These are phyloP conservation scores for Asterophora parasitica DNA, from an alignment of 768 basidiomycete genomes.

Conservation along the genomic window DNA sequence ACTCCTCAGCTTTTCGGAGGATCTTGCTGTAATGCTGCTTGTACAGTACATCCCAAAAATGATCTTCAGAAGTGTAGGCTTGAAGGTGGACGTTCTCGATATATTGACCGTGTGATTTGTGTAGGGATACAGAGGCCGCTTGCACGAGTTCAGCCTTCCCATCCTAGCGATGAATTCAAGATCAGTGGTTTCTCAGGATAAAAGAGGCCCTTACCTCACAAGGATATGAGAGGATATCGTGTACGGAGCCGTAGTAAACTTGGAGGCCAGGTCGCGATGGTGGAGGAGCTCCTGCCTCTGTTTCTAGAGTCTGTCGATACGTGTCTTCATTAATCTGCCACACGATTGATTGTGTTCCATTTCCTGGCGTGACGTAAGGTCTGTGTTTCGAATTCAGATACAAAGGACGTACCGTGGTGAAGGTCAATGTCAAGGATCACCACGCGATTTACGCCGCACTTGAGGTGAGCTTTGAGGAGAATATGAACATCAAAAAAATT, in stretches of 20 bases:
- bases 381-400: neutral
- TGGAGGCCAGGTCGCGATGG: slow-evolving; percentile 42
- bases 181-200: neutral
- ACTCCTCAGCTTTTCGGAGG: slow-evolving; percentile 63
- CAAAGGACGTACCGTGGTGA: slow-evolving; percentile 59
- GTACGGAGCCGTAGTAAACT: slow-evolving; percentile 88
- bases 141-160: slow-evolving; percentile 75
- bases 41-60: slow-evolving; percentile 78
- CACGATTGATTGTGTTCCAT: slow-evolving; percentile 88
- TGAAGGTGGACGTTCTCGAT: slow-evolving; percentile 85
- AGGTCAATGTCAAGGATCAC: slow-evolving; percentile 92
- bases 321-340: slow-evolving; percentile 93
- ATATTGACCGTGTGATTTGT: slow-evolving; percentile 80
- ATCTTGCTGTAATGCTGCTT: slow-evolving; percentile 56
- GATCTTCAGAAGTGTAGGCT: slow-evolving; percentile 60
- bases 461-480: slow-evolving; percentile 62
- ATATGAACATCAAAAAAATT: neutral
- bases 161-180: slow-evolving; percentile 43
- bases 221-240: slow-evolving; percentile 89
- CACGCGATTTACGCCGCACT: slow-evolving; percentile 71
- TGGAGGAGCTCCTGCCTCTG: slow-evolving; percentile 33
- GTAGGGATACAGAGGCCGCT: slow-evolving; percentile 79
- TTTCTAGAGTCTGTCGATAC: slow-evolving; percentile 61
- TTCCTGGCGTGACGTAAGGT: slow-evolving; percentile 43
- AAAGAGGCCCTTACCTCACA: slow-evolving; percentile 60